Conservation (phyloP, 2,329 filamentous ascomycete species). For the Cladophialophora chaetospira region DNA sequence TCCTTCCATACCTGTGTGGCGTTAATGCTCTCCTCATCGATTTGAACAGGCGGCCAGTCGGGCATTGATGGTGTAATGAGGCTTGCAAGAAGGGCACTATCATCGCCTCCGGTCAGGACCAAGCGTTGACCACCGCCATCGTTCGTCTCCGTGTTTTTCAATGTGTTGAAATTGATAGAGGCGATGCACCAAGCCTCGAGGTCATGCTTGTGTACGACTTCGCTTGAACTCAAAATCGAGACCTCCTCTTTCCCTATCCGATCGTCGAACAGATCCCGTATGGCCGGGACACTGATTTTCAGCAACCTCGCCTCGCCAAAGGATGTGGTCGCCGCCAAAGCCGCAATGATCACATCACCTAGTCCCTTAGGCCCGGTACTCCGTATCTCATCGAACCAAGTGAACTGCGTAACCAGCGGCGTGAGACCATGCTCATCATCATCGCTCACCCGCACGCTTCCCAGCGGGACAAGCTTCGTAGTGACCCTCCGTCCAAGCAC, state of each 20-base stretch:
- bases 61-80: slow-evolving; percentile 28
- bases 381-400: slow-evolving; percentile 25
- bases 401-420: slow-evolving; percentile 30
- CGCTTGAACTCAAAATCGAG: slow-evolving; percentile 37
- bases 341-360: slow-evolving; percentile 17
- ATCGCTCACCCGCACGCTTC: slow-evolving; percentile 17
- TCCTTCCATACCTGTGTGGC: slow-evolving; percentile 44
- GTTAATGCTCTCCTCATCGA: slow-evolving; percentile 2
- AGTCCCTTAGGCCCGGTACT: slow-evolving; percentile 15
- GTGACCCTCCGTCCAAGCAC: slow-evolving; percentile 24
- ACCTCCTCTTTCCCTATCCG: neutral
- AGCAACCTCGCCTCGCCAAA: slow-evolving; percentile 31
- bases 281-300: slow-evolving; percentile 41
- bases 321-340: slow-evolving; percentile 44
- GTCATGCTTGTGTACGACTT: slow-evolving; percentile 41
- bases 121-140: neutral
- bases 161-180: slow-evolving; percentile 50
- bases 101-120: slow-evolving; percentile 68
- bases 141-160: neutral
- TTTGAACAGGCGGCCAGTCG: slow-evolving; percentile 23
- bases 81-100: slow-evolving; percentile 56
- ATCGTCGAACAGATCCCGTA: slow-evolving; percentile 31
- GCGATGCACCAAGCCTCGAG: slow-evolving; percentile 76
- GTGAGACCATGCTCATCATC: slow-evolving; percentile 23
- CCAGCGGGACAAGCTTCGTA: slow-evolving; percentile 47